Base-by-base conservation (phyloP, 805 yeast genomes). In the Yarrowia hollandica region DNA sequence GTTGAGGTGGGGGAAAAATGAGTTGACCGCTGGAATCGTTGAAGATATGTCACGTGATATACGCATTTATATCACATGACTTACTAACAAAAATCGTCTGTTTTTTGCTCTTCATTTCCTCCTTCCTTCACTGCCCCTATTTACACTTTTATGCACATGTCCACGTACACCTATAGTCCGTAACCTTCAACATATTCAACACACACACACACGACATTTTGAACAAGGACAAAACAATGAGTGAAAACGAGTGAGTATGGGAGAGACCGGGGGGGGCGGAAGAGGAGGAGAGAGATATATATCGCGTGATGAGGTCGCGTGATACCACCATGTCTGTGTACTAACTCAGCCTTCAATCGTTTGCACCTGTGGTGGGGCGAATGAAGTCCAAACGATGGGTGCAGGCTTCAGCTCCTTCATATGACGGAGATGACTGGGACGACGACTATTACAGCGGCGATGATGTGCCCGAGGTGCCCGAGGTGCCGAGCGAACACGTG, bases 331-430 rank as follows among this genome's bases (percentile, higher is more conserved):
- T n/a, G n/a, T n/a, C n/a, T n/a, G n/a, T n/a, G n/a, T n/a, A n/a
- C 55, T 48, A 48, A 48, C 55, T 22, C 52, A 64, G 66, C 22
- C 56, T 62, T 41, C 52, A 65, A 50, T 64, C 68, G 50, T 66
- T 62, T 44, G 61, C 65, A 23, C 68, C 69, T 9, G 63, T 60
- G 5, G 67, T 66, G 30, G 67, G 66, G 12, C 65, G 69, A 9
- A 64, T 64, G 62, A 66, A 72, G 62, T 71, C 74, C 44, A 67
- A 65, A 60, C 68, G 75, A 11, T 72, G 75, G 75, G 73, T 69
- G 15, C 66, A 63, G 16, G 68, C 71, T 9, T 66, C 72, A 8
- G 64, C 64, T 25, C 68, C 70, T 5, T 64, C 71, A 15, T 72
- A 72, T 59, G 75, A 71, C 26, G 75, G 74, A 5, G 72, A 70